Base-by-base conservation (phyloP, 1,139 yeast species). In the Yamadazyma taylorii region DNA sequence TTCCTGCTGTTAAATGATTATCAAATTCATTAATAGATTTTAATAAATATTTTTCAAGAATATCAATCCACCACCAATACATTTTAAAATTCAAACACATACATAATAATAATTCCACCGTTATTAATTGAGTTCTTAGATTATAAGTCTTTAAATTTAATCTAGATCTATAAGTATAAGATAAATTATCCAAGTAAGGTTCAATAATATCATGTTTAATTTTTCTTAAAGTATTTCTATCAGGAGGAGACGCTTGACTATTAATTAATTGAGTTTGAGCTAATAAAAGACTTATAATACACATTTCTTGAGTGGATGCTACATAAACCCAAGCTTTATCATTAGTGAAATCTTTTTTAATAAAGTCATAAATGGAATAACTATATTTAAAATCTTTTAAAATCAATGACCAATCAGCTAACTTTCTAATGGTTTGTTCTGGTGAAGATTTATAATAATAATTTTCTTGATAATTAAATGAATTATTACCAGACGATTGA, bases 361-460 rank as follows among this genome's bases (percentile, higher is more conserved):
- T 71, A 40, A 87, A 59, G 43, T 92, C 97, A 56, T 92, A 92
- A 0, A 90, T 83, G 2, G 86, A 72, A 54, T 85, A 84, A 7
- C 97, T 94, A 45, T 81, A 82, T 55, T 83, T 83, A 67, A 85
- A 92, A 61, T 92, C 97, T 32, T 90, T 78, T 17, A 90, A 64
- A 78, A 92, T 86, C 50, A 92, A 78, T 6, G 92, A 81, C 88
- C 95, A 88, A 58, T 92, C 98, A 0, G 95, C 97, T 30, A 92
- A 65, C 53, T 85, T 85, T 35, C 97, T 67, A 24, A 89, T 70
- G 33, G 78, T 73, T 50, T 88, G 87, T 52, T 89, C 97, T 0
- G 85, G 77, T 0, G 90, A 71, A 1, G 79, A 63, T 34, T 76
- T 75, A 37, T 73, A 65, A 55, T 85, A 86, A 43, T 66, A 78